Conservation (phyloP, 2,329 filamentous ascomycete genomes). For the Beauveria bassiana region DNA sequence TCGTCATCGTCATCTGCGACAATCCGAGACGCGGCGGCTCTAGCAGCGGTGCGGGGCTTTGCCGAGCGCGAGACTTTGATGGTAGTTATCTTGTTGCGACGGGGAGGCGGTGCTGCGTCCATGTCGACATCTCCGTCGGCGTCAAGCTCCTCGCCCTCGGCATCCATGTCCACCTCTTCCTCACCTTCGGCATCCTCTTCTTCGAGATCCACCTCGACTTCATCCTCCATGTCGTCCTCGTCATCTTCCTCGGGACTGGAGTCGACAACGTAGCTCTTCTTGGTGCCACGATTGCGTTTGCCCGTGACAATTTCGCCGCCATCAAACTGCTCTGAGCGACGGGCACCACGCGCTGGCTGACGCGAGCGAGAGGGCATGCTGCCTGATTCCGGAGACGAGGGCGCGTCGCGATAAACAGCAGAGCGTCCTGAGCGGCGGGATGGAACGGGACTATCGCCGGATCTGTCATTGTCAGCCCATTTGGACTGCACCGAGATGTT, state of each 20-base stretch:
- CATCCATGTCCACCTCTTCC: constrained; percentile 29
- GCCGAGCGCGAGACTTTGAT: constrained; percentile 39
- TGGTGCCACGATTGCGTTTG: constrained; percentile 45
- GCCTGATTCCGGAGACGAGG: constrained; percentile 40
- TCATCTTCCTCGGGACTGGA: constrained; percentile 44
- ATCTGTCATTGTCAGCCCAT: constrained; percentile 29
- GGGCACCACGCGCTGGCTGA: constrained; percentile 39
- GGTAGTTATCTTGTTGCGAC: constrained; percentile 20
- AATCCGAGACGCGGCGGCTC: constrained; percentile 23
- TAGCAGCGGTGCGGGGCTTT: constrained; percentile 19
- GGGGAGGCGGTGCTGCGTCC: constrained; percentile 31
- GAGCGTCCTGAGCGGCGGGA: constrained; percentile 43
- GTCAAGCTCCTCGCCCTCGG: constrained; percentile 33
- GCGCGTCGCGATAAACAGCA: constrained; percentile 35
- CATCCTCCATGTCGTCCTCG: constrained; percentile 33
- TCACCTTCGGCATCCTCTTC: constrained; percentile 31
- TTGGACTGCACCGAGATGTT: constrained; percentile 34
- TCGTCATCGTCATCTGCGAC: constrained; percentile 32
- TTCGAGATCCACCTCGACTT: constrained; percentile 25
- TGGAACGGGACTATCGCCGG: constrained; percentile 38
- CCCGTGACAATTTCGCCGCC: constrained; percentile 41
- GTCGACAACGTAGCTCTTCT: constrained; percentile 55
- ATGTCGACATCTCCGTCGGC: constrained; percentile 34
- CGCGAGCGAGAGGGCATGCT: constrained; percentile 17
- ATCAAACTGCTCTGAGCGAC: constrained; percentile 31